phyloP scores from a whole-genome alignment of 2,329 filamentous ascomycete genomes.

The Fusarium lyarnte region DNA sequence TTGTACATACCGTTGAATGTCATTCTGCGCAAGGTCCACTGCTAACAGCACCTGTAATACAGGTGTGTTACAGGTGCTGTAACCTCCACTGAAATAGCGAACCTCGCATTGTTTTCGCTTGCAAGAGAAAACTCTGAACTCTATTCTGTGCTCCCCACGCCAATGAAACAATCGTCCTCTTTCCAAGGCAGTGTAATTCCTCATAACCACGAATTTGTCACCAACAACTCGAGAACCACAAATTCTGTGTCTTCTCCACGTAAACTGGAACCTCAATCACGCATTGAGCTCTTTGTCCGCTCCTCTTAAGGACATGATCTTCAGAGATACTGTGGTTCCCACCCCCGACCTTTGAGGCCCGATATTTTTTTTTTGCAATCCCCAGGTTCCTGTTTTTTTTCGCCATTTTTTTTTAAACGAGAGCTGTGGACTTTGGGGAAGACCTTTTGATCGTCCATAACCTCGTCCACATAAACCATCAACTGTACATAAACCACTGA shows the following conservation, averaged over 20 bases:
- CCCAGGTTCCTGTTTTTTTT: constrained; percentile 27
- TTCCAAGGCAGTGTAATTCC: not conserved
- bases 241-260: not conserved
- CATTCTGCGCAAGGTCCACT: not conserved
- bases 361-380: not conserved
- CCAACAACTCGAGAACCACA: not conserved
- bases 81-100: not conserved
- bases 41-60: not conserved
- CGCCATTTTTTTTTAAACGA: constrained; percentile 14
- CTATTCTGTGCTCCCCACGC: not conserved
- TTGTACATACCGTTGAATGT: not conserved
- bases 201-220: not conserved
- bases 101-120: not conserved
- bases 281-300: constrained; percentile 4
- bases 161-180: not conserved
- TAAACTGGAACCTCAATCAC: constrained; percentile 9
- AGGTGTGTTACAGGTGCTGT: no score
- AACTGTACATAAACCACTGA: no score
- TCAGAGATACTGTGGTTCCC: constrained; percentile 1
- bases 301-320: constrained; percentile 22
- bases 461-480: not conserved
- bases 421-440: not conserved
- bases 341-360: constrained; percentile 5
- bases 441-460: not conserved
- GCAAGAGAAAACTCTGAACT: not conserved